Base-by-base conservation (phyloP, 2,329 filamentous ascomycete species). In the Calycina marina region DNA sequence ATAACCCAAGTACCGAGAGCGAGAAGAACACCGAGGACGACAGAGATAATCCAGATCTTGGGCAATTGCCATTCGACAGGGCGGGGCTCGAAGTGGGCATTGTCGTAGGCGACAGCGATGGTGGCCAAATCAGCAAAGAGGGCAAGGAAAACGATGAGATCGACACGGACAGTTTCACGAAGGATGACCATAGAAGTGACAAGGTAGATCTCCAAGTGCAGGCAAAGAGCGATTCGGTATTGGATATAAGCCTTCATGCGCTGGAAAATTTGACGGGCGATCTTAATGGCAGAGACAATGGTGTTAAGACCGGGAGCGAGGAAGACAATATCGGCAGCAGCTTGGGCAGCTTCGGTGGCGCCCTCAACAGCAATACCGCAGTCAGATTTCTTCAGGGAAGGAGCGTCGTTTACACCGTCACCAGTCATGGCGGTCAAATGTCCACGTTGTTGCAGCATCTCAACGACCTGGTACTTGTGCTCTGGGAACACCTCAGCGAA, bases 201-300 rank as follows among this genome's bases (percentile, higher is more conserved):
- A 14, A 84, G 64, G 65, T 83, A 84, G 53, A 84, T 72, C 63
- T 90, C 83, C 53, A 93, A 69, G 57, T 93, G 85, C 45, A 93
- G 72, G 18, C 84, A 93, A 49, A 93, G 65, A 32, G 85, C 84
- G 52, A 93, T 93, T 71, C 85, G 82, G 68, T 93, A 93, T 54
- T 92, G 80, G 44, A 93, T 83, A 63, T 93, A 93, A 40, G 84
- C 80, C 63, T 93, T 90, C 84, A 93, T 93, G 53, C 85, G 81
- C 63, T 93, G 84, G 70, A 93, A 93, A 59, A 93, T 93, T 61
- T 92, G 84, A 52, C 85, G 82, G 17, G 83, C 88, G 45, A 82
- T 92, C 67, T 93, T 93, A 49, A 93, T 72, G 38, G 84, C 83
- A 56, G 90, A 83, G 50, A 93, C 90, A 56, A 93, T 92, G 41